A percentile compares a stretch with the other conserved stretches of the same genome.
Conservation (phyloP, 1,284 basidiomycete genomes). For the Takashimella tepidaria region DNA sequence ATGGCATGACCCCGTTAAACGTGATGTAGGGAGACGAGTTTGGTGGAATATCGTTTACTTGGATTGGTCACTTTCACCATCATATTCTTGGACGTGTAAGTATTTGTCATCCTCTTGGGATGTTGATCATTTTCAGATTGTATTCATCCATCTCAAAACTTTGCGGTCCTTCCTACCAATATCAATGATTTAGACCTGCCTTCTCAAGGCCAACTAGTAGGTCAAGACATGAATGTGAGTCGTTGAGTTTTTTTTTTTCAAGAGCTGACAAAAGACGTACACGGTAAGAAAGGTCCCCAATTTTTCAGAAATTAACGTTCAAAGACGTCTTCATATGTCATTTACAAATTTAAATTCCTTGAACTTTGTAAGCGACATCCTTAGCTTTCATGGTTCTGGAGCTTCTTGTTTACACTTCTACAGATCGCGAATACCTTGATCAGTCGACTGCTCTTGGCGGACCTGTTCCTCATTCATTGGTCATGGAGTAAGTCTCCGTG, state of each 20-base stretch:
- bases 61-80: neutral
- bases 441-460: neutral
- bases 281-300: neutral
- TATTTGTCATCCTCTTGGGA: neutral
- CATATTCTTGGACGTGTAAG: neutral
- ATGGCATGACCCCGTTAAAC: slow-evolving; percentile 5
- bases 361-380: neutral
- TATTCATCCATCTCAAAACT: neutral
- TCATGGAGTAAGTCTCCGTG: neutral
- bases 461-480: neutral
- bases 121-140: neutral
- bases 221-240: neutral
- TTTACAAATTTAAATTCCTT: neutral
- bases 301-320: neutral
- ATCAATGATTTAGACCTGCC: neutral
- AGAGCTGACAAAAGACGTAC: neutral
- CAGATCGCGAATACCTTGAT: neutral
- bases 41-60: neutral
- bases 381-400: no score
- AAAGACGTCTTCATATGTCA: neutral
- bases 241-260: neutral
- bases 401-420: neutral
- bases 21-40: neutral
- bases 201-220: neutral
- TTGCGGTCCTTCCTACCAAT: neutral